Percentiles rank a stretch among this genome's conserved stretches.
Conservation (phyloP, 2,329 filamentous ascomycete genomes). For the Chalara sp. region DNA sequence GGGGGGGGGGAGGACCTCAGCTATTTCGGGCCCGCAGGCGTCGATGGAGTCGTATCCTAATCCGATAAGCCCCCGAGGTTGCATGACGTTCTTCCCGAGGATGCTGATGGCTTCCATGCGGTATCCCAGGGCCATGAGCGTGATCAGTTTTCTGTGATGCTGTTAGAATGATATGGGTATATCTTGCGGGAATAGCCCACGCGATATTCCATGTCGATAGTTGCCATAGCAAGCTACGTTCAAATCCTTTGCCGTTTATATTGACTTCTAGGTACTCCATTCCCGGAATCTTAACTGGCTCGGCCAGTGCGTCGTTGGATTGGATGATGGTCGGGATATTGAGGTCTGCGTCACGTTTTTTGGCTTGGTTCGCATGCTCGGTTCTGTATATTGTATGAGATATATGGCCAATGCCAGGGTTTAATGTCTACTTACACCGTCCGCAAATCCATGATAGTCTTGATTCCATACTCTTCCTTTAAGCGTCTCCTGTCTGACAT, state of each 20-base stretch:
- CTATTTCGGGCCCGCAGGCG: slow-evolving; percentile 57
- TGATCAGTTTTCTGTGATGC: slow-evolving; percentile 46
- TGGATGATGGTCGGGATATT: slow-evolving; percentile 37
- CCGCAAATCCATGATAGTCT: slow-evolving; percentile 71
- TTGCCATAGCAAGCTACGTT: slow-evolving; percentile 58
- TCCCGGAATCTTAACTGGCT: slow-evolving; percentile 55
- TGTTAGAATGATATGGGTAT: slow-evolving; percentile 1
- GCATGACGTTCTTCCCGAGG: slow-evolving; percentile 64
- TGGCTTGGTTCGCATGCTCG: slow-evolving; percentile 62
- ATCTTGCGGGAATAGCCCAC: slow-evolving; percentile 31
- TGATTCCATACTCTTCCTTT: slow-evolving; percentile 53
- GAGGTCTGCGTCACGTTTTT: slow-evolving; percentile 48
- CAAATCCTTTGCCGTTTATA: slow-evolving; percentile 65
- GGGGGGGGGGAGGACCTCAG: slow-evolving; percentile 28
- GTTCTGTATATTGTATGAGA: slow-evolving; percentile 40
- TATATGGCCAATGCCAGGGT: background rate
- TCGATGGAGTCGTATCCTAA: slow-evolving; percentile 65
- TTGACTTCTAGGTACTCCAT: slow-evolving; percentile 61
- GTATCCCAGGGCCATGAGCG: slow-evolving; percentile 59
- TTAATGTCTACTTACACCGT: slow-evolving; percentile 48
- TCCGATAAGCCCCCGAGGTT: slow-evolving; percentile 62
- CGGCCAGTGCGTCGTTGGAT: slow-evolving; percentile 43
- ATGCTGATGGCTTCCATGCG: slow-evolving; percentile 64
- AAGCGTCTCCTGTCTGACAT: slow-evolving; percentile 54
- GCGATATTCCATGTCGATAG: slow-evolving; percentile 61